Percentiles rank a stretch among this genome's conserved stretches.
These are phyloP conservation scores for Mortierella antarctica DNA, from an alignment of 192 early-diverging fungal genomes.

Conservation along the genomic window DNA sequence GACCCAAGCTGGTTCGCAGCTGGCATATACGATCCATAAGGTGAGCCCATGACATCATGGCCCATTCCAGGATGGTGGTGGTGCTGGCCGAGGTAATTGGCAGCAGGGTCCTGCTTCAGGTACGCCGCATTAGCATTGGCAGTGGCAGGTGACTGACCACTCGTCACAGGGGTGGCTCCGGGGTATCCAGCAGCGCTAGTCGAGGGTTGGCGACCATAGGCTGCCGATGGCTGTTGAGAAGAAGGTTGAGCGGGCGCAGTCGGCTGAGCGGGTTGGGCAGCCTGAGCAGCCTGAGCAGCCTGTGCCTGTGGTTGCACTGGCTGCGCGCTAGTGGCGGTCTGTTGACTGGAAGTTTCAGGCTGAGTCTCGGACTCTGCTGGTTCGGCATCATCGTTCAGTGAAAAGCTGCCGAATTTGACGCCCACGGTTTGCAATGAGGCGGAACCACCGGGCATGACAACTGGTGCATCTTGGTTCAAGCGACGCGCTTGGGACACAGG, in stretches of 20 bases:
- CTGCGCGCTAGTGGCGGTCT: conserved; percentile 9
- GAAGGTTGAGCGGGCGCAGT: background rate
- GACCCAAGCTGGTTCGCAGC: conserved; percentile 59
- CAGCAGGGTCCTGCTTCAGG: conserved; percentile 29
- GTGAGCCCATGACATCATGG: conserved; percentile 61
- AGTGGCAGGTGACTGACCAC: conserved; percentile 6
- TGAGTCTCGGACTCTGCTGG: conserved; percentile 24
- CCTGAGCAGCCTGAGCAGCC: conserved; percentile 13
- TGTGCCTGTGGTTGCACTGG: background rate
- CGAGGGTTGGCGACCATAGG: conserved; percentile 21
- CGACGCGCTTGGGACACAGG: conserved; percentile 68
- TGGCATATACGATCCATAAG: conserved; percentile 64
- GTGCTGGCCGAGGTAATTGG: conserved; percentile 65
- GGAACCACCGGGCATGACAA: conserved; percentile 83
- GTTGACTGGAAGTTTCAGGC: background rate
- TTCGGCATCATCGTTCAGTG: conserved; percentile 65
- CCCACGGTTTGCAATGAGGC: conserved; percentile 72
- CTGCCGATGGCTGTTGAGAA: conserved; percentile 7
- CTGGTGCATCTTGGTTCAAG: conserved; percentile 89
- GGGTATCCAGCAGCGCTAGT: conserved; percentile 21
- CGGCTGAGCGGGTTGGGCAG: conserved; percentile 6
- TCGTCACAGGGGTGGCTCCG: conserved; percentile 16
- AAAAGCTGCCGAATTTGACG: conserved; percentile 85
- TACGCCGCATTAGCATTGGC: conserved; percentile 29
- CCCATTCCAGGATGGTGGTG: conserved; percentile 60